Evolutionary conservation across 2,329 filamentous ascomycete species (phyloP), one percentile per base, ranked within the genome.

Genomic region (Alternaria rosae): DNA sequence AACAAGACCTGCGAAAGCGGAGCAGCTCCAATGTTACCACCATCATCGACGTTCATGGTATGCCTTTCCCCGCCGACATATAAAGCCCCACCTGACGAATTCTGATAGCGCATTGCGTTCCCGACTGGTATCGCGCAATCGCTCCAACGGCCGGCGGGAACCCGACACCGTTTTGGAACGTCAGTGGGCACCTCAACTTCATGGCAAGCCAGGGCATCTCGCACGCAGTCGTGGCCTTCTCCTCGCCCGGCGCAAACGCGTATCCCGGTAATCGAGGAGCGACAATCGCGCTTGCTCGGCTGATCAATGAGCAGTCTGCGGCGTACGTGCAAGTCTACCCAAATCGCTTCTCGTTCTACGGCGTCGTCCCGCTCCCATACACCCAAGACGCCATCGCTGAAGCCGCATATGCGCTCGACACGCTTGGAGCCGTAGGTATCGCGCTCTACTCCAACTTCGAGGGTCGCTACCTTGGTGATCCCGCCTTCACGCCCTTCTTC

Each of bases 391-490:
- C 64, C 1, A 60, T 60, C 4, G 23, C 32, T 1, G 61, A 63
- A 42, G 57, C 57, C 2, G 12, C 50, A 1, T 63, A 58, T 21
- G 59, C 59, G 1, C 42, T 65, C 30, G 25, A 55, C 5, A 26
- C n/a, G 7, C 52, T 65, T 3, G 42, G 15, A 12, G 59, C 59
- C 6, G 43, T 50, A 0, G 59, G 54, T 6, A 54, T 65, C 15
- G 62, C 48, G 5, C 62, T 65, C 6, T 59, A 59, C 45, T 51
- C 52, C n/a, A 65, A 65, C 15, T 59, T 56, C 11, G 59, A 65
- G 17, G 54, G 54, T 12, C 45, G 20, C 5, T 65, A 62, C 41
- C 55, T 65, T 20, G 59, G 59, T 3, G 28, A 59, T 12, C 1
- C 59, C 0, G 8, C 32, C 6, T 54, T 65, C 23, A 42, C 23